Evolutionary conservation across 371 early-diverging fungal species (phyloP).

Genomic region (Mucor indicus): DNA sequence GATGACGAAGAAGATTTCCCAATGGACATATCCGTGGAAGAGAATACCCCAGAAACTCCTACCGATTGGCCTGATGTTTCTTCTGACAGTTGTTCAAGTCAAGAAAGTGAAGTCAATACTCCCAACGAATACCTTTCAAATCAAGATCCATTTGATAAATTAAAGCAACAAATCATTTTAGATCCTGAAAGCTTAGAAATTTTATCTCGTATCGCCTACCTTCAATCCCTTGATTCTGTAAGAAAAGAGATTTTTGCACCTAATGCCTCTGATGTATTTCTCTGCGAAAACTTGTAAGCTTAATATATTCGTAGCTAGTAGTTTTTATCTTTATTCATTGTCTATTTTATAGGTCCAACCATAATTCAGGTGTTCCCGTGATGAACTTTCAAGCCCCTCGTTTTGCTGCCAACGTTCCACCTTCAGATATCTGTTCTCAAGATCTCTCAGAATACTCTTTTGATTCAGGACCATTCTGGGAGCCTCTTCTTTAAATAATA

Average conservation of each 20-base stretch:
- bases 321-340: too few species aligned
- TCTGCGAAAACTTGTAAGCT: slow-evolving; percentile 32
- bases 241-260: slow-evolving; percentile 21
- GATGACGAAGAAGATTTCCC: slow-evolving; percentile 16
- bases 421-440: slow-evolving; percentile 35
- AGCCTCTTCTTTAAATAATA: slow-evolving; percentile 19
- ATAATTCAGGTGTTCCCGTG: not conserved
- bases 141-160: slow-evolving; percentile 13
- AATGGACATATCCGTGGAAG: not conserved
- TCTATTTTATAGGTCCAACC: too few species aligned
- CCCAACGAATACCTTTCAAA: slow-evolving; percentile 14
- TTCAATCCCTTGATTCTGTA: slow-evolving; percentile 19
- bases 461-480: slow-evolving; percentile 35
- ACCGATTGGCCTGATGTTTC: slow-evolving; percentile 16
- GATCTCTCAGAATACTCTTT: slow-evolving; percentile 32
- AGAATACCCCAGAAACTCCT: slow-evolving; percentile 5
- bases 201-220: slow-evolving; percentile 20
- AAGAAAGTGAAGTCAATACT: slow-evolving; percentile 33
- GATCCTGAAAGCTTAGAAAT: slow-evolving; percentile 21
- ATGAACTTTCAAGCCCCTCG: slow-evolving; percentile 6
- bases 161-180: slow-evolving; percentile 4
- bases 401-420: slow-evolving; percentile 19
- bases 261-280: slow-evolving; percentile 35
- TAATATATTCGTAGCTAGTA: too few species aligned
- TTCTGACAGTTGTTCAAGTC: slow-evolving; percentile 12